A percentile compares a stretch with the other conserved stretches of the same genome.
These are phyloP conservation scores for Chalciporus pseudorubinellus DNA, from an alignment of 768 basidiomycete species.

Conservation along the genomic window DNA sequence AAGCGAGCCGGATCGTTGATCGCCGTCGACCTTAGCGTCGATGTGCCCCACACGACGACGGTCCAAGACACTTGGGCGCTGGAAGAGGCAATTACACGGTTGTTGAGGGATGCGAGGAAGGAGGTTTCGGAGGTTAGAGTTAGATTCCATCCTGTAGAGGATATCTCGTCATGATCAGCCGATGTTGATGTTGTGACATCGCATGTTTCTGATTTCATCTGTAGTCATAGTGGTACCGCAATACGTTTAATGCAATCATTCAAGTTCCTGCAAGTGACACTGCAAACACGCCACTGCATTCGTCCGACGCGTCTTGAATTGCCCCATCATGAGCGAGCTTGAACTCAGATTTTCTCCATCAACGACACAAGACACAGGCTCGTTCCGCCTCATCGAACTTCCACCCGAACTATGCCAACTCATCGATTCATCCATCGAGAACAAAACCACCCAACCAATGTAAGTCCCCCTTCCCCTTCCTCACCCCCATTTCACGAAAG, in stretches of 20 bases:
- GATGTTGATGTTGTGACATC: background rate
- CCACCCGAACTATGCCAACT: constrained; percentile 63
- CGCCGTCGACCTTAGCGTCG: constrained; percentile 77
- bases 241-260: background rate
- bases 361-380: constrained; percentile 45
- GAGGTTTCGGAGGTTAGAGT: constrained; percentile 75
- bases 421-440: constrained; percentile 51
- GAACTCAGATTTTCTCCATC: constrained; percentile 53
- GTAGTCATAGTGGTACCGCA: background rate
- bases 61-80: constrained; percentile 57
- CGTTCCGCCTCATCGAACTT: constrained; percentile 73
- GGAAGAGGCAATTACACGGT: constrained; percentile 57
- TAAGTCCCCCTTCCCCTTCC: background rate
- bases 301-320: background rate
- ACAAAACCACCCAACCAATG: constrained; percentile 32
- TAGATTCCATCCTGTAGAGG: constrained; percentile 50
- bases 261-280: too few species aligned
- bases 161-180: constrained; percentile 3
- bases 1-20: constrained; percentile 78
- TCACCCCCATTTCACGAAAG: too few species aligned
- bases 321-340: constrained; percentile 20
- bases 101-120: constrained; percentile 54
- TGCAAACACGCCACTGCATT: too few species aligned
- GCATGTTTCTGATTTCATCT: background rate
- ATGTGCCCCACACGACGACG: constrained; percentile 59